phyloP scores from a whole-genome alignment of 2,329 filamentous ascomycete species.

The Fusarium neocosmosporiellum region DNA sequence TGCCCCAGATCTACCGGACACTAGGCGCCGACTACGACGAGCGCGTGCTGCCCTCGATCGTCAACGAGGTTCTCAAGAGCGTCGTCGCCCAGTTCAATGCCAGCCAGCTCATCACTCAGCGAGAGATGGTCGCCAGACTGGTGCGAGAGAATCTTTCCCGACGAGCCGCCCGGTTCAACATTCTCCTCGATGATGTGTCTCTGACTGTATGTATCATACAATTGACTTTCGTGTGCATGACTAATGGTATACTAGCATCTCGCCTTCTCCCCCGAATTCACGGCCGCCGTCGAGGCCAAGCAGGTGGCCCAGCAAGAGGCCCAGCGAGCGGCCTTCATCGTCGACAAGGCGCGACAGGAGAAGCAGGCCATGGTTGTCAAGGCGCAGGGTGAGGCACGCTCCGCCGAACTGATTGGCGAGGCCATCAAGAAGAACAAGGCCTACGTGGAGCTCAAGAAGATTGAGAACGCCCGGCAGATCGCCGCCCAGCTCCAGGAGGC shows the following conservation, averaged over 20 bases:
- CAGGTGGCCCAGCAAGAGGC: slow-evolving; percentile 90
- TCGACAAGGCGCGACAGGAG: slow-evolving; percentile 98
- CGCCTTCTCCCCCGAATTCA: slow-evolving; percentile 79
- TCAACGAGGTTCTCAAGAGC: slow-evolving; percentile 98
- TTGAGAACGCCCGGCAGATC: slow-evolving; percentile 93
- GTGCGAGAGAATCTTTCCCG: slow-evolving; percentile 93
- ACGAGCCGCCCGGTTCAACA: slow-evolving; percentile 95
- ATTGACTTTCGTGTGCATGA: too few relatives aligned
- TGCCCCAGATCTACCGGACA: slow-evolving; percentile 97
- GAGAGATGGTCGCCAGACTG: slow-evolving; percentile 92
- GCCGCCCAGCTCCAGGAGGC: slow-evolving; percentile 88
- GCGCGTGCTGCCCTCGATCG: slow-evolving; percentile 94
- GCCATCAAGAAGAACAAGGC: slow-evolving; percentile 99
- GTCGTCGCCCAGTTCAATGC: slow-evolving; percentile 99
- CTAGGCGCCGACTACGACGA: slow-evolving; percentile 97
- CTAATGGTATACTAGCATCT: slow-evolving; percentile 64
- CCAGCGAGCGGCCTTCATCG: slow-evolving; percentile 94
- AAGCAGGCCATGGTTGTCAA: slow-evolving; percentile 99
- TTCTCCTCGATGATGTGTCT: slow-evolving; percentile 96
- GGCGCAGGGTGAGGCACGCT: slow-evolving; percentile 98
- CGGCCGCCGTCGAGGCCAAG: slow-evolving; percentile 78
- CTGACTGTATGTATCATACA: slow-evolving; percentile 75
- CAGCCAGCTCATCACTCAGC: slow-evolving; percentile 97
- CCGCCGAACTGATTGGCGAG: slow-evolving; percentile 96
- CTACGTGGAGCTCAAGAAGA: slow-evolving; percentile 97